Evolutionary conservation across 2,329 filamentous ascomycete genomes (phyloP).

Genomic region (Westerdykella sp.): DNA sequence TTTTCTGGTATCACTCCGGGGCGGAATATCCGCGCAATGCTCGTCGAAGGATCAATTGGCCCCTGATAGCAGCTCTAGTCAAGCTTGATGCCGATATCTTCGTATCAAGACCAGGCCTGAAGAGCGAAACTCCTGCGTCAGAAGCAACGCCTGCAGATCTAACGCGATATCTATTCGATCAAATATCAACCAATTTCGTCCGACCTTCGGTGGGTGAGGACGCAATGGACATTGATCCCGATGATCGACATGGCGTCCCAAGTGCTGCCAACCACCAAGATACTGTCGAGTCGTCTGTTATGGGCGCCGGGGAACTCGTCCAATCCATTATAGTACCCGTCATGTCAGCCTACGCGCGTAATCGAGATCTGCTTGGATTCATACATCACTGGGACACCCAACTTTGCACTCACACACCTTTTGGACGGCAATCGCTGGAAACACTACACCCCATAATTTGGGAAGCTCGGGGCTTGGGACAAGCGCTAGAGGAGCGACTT

Average conservation of each 20-base stretch:
- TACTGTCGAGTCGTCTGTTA: not conserved
- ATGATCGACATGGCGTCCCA: not conserved
- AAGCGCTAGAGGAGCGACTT: conserved; percentile 18
- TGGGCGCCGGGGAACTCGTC: conserved; percentile 1
- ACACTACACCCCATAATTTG: conserved; percentile 20
- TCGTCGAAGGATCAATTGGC: conserved; percentile 22
- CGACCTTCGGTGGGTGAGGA: conserved; percentile 1
- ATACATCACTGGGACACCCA: conserved; percentile 32
- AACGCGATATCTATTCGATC: conserved; percentile 22
- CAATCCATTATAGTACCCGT: conserved; percentile 25
- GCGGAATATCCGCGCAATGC: conserved; percentile 18
- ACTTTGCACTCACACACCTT: conserved; percentile 14
- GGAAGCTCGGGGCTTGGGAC: conserved; percentile 21
- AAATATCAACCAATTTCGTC: conserved; percentile 13
- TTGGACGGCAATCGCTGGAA: conserved; percentile 14
- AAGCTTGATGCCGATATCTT: conserved; percentile 30
- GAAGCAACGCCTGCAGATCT: conserved; percentile 20
- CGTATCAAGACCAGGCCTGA: conserved; percentile 12
- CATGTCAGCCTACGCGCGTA: conserved; percentile 30
- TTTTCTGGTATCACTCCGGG: conserved; percentile 35
- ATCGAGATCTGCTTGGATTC: conserved; percentile 31
- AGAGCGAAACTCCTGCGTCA: conserved; percentile 5
- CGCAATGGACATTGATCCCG: conserved; percentile 6
- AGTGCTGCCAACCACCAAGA: not conserved
- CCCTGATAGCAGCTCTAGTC: conserved; percentile 29